phyloP scores from a whole-genome alignment of 495 filamentous ascomycete genomes.

The Hyaloscypha variabilis region DNA sequence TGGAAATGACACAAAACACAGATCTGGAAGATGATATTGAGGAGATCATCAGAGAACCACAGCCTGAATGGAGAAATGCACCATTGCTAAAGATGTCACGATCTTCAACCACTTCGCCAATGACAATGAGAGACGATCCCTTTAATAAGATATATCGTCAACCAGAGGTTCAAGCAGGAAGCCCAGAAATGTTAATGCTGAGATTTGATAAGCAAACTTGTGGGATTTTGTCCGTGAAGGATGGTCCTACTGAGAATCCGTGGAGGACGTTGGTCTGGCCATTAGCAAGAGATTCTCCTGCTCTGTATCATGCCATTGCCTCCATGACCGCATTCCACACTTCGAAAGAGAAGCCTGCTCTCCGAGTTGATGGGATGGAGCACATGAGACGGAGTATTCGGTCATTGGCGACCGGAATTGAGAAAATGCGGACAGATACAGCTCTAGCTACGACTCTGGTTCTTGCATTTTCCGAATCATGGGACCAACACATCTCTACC shows the following conservation, averaged over 20 bases:
- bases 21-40: conserved; percentile 53
- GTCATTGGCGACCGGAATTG: conserved; percentile 58
- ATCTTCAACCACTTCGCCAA: conserved; percentile 14
- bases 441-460: conserved; percentile 75
- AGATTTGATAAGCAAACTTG: conserved; percentile 74
- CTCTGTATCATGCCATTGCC: conserved; percentile 74
- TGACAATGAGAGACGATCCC: conserved; percentile 13
- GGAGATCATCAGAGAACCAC: conserved; percentile 57
- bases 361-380: conserved; percentile 69
- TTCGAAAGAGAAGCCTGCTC: conserved; percentile 55
- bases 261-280: conserved; percentile 80
- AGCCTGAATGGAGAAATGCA: conserved; percentile 44
- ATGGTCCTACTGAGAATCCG: conserved; percentile 74
- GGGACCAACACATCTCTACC: conserved; percentile 75
- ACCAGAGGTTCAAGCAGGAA: conserved; percentile 50
- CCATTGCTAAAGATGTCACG: conserved; percentile 20
- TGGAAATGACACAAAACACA: conserved; percentile 13
- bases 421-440: conserved; percentile 63
- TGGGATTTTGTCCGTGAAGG: conserved; percentile 75
- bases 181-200: conserved; percentile 65
- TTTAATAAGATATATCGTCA: conserved; percentile 41
- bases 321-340: conserved; percentile 78
- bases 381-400: conserved; percentile 71
- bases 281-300: conserved; percentile 64
- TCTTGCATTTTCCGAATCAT: conserved; percentile 76